A percentile compares a stretch with the other conserved stretches of the same genome.
Evolutionary conservation across 345 rosid genomes (phyloP).

Genomic region (Aurinia saxatilis): DNA sequence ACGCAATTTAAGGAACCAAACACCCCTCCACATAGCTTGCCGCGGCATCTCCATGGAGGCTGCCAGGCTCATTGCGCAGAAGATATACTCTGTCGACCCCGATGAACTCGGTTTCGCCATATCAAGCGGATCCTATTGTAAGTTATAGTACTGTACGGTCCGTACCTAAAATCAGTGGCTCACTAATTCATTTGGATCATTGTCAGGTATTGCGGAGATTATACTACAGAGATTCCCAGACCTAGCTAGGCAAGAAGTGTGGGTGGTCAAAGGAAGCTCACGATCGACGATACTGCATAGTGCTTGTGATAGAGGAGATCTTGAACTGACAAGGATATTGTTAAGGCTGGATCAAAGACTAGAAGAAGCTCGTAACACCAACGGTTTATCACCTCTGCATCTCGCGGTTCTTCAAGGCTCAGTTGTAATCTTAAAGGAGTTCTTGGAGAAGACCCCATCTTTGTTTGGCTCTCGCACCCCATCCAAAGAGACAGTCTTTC

Average conservation of each 20-base stretch:
- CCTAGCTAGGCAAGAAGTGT: slow-evolving; percentile 24
- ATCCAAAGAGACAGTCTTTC: slow-evolving; percentile 40
- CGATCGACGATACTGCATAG: slow-evolving; percentile 33
- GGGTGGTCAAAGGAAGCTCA: slow-evolving; percentile 1
- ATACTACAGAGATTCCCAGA: slow-evolving; percentile 23
- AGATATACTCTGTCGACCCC: background rate
- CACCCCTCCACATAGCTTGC: slow-evolving; percentile 6
- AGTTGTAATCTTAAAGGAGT: slow-evolving; percentile 37
- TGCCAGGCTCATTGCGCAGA: background rate
- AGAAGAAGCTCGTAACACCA: slow-evolving; percentile 27
- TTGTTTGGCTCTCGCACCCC: slow-evolving; percentile 2
- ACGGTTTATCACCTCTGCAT: slow-evolving; percentile 49
- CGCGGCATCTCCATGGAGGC: background rate
- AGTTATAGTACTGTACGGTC: background rate
- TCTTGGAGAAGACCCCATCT: slow-evolving; percentile 23
- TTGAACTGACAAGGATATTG: slow-evolving; percentile 39
- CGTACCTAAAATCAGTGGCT: background rate
- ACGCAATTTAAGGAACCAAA: background rate
- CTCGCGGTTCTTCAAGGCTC: slow-evolving; percentile 46
- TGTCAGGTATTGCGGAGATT: background rate
- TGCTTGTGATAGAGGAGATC: slow-evolving; percentile 43
- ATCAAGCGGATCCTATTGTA: slow-evolving; percentile 7
- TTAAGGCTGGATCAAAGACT: slow-evolving; percentile 32
- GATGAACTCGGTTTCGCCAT: slow-evolving; percentile 4
- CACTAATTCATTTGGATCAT: background rate